Evolutionary conservation across 352 stramenopile species (phyloP).

Genomic region (Thalassiosira livingstoniorum): DNA sequence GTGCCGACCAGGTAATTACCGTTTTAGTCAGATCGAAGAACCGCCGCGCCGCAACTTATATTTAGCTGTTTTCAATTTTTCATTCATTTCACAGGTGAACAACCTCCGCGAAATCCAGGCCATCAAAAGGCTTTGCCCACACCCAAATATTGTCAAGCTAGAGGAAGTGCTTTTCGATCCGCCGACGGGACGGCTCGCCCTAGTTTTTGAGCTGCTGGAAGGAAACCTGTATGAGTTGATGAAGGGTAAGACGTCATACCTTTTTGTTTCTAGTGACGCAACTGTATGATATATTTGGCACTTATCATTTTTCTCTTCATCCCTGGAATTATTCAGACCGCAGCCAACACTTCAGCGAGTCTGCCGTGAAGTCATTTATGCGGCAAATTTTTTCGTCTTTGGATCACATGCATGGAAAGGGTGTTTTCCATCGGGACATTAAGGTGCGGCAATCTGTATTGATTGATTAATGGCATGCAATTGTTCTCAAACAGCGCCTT

Average conservation of each 20-base stretch:
- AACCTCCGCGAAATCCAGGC: conserved; percentile 96
- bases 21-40: too few species aligned
- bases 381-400: conserved; percentile 95
- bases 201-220: conserved; percentile 98
- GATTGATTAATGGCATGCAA: neutral
- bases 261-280: too few species aligned
- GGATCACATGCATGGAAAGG: conserved; percentile 96
- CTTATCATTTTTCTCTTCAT: too few species aligned
- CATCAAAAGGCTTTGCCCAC: conserved; percentile 91
- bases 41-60: too few species aligned
- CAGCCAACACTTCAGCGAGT: conserved; percentile 54
- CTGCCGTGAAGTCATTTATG: conserved; percentile 85
- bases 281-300: too few species aligned
- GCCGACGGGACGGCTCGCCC: conserved; percentile 90
- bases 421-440: conserved; percentile 97
- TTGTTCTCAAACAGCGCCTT: neutral
- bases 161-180: conserved; percentile 95
- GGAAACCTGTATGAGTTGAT: conserved; percentile 97
- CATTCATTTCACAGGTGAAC: conserved; percentile 91
- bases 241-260: too few species aligned
- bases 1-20: conserved; percentile 89
- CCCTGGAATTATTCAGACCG: too few species aligned
- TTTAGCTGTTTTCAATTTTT: too few species aligned
- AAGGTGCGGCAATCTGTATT: conserved; percentile 64
- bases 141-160: conserved; percentile 95